A percentile compares a stretch with the other conserved stretches of the same genome.
These are phyloP conservation scores for Pseudoneurospora amorphoporcata DNA, from an alignment of 495 filamentous ascomycete species.

Conservation along the genomic window DNA sequence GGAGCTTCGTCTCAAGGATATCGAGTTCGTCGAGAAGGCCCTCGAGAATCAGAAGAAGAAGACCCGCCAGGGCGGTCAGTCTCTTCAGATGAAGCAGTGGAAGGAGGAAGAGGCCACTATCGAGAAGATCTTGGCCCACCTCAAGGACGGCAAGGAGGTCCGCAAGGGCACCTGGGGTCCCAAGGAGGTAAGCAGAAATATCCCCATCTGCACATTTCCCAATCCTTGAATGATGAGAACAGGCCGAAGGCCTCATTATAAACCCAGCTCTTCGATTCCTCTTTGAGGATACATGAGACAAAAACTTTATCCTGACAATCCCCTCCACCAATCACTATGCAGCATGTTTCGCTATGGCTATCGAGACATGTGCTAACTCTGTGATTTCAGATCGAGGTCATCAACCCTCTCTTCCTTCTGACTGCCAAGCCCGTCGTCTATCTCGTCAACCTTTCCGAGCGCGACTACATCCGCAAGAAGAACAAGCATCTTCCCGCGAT, in stretches of 20 bases:
- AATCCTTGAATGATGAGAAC: slow-evolving; percentile 82
- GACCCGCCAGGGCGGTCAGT: slow-evolving; percentile 88
- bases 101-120: slow-evolving; percentile 91
- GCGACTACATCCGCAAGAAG: slow-evolving; percentile 96
- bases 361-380: slow-evolving; percentile 19
- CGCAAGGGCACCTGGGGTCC: slow-evolving; percentile 79
- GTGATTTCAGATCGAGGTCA: slow-evolving; percentile 71
- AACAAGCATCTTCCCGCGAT: slow-evolving; percentile 97
- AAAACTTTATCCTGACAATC: slow-evolving; percentile 45
- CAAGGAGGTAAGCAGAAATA: slow-evolving; percentile 74
- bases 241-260: slow-evolving; percentile 85
- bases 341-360: slow-evolving; percentile 14
- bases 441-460: slow-evolving; percentile 93
- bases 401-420: slow-evolving; percentile 92
- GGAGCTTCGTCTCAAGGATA: slow-evolving; percentile 95
- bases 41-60: slow-evolving; percentile 83
- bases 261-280: slow-evolving; percentile 99
- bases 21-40: slow-evolving; percentile 95
- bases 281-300: slow-evolving; percentile 52
- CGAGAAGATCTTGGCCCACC: slow-evolving; percentile 69
- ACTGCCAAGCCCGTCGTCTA: slow-evolving; percentile 96
- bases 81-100: slow-evolving; percentile 95
- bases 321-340: slow-evolving; percentile 20
- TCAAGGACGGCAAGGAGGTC: slow-evolving; percentile 86
- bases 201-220: slow-evolving; percentile 3